A percentile compares a stretch with the other conserved stretches of the same genome.
These are phyloP conservation scores for Melanopsichium pennsylvanicum DNA, from an alignment of 1,284 basidiomycete genomes.

Conservation along the genomic window DNA sequence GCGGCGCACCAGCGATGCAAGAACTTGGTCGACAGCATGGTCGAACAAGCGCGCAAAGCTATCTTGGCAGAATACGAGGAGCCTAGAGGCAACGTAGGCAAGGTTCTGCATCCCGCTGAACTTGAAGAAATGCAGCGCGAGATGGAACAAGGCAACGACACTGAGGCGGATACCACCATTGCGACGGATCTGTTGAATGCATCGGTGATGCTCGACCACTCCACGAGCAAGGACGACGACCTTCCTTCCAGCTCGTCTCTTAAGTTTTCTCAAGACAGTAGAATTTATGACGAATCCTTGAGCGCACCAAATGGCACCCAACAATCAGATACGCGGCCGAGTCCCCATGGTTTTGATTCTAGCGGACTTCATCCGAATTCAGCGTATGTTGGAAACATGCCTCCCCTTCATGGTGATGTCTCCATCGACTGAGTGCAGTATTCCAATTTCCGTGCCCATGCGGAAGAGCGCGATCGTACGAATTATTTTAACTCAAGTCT, in stretches of 20 bases:
- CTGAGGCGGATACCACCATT: slow-evolving; percentile 6
- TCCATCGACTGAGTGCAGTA: slow-evolving; percentile 20
- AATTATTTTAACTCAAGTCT: no score
- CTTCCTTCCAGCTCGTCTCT: slow-evolving; percentile 6
- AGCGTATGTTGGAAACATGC: background rate
- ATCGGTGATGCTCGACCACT: slow-evolving; percentile 14
- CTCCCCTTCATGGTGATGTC: slow-evolving; percentile 14
- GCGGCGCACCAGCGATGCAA: slow-evolving; percentile 51
- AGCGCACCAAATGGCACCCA: no score
- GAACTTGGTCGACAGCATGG: slow-evolving; percentile 44
- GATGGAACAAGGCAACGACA: slow-evolving; percentile 15
- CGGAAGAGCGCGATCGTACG: no score
- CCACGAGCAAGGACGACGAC: slow-evolving; percentile 1
- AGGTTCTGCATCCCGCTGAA: slow-evolving; percentile 58
- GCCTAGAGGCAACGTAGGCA: slow-evolving; percentile 23
- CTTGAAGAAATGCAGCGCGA: slow-evolving; percentile 41
- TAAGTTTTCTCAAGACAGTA: background rate
- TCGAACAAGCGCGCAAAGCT: slow-evolving; percentile 44
- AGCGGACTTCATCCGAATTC: slow-evolving; percentile 2
- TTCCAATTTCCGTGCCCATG: no score
- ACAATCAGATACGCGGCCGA: no score
- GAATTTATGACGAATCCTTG: background rate
- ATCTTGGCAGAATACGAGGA: slow-evolving; percentile 39
- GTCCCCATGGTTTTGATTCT: no score
- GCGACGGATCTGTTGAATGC: slow-evolving; percentile 11